These are phyloP conservation scores for Geum urbanum DNA, from an alignment of 306 rosid genomes.

Conservation along the genomic window DNA sequence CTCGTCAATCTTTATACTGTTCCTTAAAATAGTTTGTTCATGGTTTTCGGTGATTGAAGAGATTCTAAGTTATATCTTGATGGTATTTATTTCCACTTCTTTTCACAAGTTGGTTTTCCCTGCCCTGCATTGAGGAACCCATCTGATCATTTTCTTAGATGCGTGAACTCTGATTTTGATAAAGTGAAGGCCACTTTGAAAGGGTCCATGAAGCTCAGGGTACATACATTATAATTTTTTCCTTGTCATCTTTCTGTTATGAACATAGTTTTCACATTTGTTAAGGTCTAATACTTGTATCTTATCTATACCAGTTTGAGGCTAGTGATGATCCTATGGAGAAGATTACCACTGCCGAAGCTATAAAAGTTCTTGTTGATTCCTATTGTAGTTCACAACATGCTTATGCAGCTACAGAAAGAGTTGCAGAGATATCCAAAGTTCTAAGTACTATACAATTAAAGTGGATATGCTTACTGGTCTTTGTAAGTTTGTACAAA, in stretches of 20 bases:
- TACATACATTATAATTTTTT: constrained; percentile 16
- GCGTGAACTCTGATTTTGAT: constrained; percentile 91
- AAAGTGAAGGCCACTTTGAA: constrained; percentile 81
- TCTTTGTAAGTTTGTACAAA: neutral
- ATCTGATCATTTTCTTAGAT: constrained; percentile 92
- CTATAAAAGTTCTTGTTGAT: constrained; percentile 63
- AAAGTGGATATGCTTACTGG: neutral
- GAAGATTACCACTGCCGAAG: constrained; percentile 77
- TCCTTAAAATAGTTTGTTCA: neutral
- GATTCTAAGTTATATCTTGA: neutral
- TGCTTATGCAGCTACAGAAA: constrained; percentile 61
- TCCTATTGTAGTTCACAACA: constrained; percentile 68
- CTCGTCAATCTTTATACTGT: neutral
- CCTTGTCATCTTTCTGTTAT: neutral
- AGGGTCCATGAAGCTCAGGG: constrained; percentile 93
- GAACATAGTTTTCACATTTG: neutral
- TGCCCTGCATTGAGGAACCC: constrained; percentile 98
- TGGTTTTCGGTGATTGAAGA: neutral
- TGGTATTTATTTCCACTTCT: constrained; percentile 52
- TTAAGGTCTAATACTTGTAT: neutral
- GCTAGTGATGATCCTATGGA: constrained; percentile 83
- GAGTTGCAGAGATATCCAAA: constrained; percentile 78
- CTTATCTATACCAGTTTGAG: constrained; percentile 51
- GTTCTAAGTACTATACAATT: constrained; percentile 48
- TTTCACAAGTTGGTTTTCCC: constrained; percentile 95